Percentiles rank a stretch among this genome's conserved stretches.
These are phyloP conservation scores for Dorcoceras hygrometricum DNA, from an alignment of 257 asterid species.

Conservation along the genomic window DNA sequence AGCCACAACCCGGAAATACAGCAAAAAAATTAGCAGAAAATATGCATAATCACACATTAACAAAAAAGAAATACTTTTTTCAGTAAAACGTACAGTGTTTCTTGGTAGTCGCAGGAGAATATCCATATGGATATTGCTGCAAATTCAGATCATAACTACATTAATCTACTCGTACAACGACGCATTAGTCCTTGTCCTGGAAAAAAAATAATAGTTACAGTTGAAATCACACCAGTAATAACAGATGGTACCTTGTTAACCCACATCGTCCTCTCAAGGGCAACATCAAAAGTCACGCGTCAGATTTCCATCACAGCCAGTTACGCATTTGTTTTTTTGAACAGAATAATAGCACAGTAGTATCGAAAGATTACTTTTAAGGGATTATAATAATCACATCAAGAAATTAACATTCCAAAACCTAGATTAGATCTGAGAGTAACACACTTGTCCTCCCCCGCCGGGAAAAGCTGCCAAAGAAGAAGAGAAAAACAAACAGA, in stretches of 20 bases:
- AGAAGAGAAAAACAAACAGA: not conserved
- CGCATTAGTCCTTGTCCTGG: not conserved
- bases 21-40: not conserved
- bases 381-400: not conserved
- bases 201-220: not conserved
- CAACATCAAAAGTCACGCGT: constrained; percentile 21
- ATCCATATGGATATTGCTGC: not conserved
- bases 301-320: not conserved
- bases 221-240: constrained; percentile 25
- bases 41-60: not conserved
- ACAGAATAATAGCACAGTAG: not conserved
- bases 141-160: not conserved
- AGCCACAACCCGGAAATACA: not conserved
- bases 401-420: not conserved
- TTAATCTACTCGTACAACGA: not conserved
- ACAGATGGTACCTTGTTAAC: constrained; percentile 24
- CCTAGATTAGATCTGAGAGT: not conserved
- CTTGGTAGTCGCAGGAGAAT: not conserved
- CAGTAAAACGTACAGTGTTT: not conserved
- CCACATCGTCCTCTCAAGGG: constrained; percentile 14
- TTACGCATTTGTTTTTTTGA: not conserved
- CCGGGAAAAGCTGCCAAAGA: not conserved
- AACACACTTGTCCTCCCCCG: not conserved
- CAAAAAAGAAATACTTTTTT: not conserved
- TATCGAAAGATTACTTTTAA: too few relatives aligned